Conservation (phyloP, 1,139 yeast genomes). For the Debaryomyces udenii region DNA sequence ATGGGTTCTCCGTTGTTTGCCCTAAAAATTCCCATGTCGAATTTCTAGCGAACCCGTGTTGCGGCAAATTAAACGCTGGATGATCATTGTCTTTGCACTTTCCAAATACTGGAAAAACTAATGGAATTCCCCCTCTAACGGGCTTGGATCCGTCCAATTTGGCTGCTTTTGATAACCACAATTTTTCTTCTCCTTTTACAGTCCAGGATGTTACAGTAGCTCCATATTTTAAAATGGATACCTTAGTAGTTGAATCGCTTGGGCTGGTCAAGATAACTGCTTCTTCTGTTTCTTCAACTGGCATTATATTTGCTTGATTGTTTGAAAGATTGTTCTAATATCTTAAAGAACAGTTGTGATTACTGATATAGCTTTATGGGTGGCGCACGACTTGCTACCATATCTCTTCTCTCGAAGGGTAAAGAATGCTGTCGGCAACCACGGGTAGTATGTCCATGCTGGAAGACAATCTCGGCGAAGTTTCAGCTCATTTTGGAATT, state of each 20-base stretch:
- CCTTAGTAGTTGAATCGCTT: slow-evolving; percentile 53
- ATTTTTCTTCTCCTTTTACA: slow-evolving; percentile 65
- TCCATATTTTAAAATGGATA: slow-evolving; percentile 76
- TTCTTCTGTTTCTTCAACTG: slow-evolving; percentile 65
- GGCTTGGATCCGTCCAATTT: slow-evolving; percentile 88
- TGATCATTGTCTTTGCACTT: slow-evolving; percentile 49
- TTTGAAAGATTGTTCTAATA: neutral
- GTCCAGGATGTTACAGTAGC: slow-evolving; percentile 90
- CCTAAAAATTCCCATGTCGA: slow-evolving; percentile 93
- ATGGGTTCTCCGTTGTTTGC: slow-evolving; percentile 57
- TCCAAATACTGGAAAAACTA: slow-evolving; percentile 95
- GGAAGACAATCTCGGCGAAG: too few species aligned
- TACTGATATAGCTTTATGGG: neutral
- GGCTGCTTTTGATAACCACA: slow-evolving; percentile 69
- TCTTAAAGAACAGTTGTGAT: neutral
- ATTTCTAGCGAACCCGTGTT: slow-evolving; percentile 94
- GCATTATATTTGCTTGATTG: slow-evolving; percentile 33
- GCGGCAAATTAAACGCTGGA: slow-evolving; percentile 64
- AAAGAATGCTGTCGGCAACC: too few species aligned
- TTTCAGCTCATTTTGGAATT: too few species aligned
- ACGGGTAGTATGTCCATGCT: too few species aligned
- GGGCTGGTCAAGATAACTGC: slow-evolving; percentile 66
- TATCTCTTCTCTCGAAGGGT: too few species aligned
- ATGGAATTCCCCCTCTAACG: slow-evolving; percentile 95
- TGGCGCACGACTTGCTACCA: too few species aligned